phyloP scores from a whole-genome alignment of 805 yeast species.

The Candida ipomoeae region DNA sequence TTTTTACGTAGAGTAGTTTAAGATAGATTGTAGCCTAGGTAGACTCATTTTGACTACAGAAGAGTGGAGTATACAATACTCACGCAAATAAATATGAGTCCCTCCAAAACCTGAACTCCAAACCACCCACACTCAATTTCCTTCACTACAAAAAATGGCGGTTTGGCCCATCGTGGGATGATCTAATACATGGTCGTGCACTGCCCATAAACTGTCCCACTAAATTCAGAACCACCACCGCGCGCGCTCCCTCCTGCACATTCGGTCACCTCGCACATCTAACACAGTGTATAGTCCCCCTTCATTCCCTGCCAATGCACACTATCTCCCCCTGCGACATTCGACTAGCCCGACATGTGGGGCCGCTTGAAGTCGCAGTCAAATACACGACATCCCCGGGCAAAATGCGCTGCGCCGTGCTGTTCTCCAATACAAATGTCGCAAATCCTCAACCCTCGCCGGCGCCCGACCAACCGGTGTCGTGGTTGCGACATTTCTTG shows the following conservation, averaged over 20 bases:
- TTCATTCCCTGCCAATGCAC: background rate
- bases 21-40: too few relatives aligned
- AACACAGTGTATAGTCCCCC: background rate
- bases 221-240: too few relatives aligned
- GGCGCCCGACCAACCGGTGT: background rate
- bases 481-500: slow-evolving; percentile 14
- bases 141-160: too few relatives aligned
- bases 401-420: background rate
- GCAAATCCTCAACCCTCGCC: background rate
- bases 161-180: too few relatives aligned
- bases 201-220: too few relatives aligned
- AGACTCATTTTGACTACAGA: too few relatives aligned
- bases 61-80: too few relatives aligned
- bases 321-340: background rate
- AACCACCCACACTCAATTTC: too few relatives aligned
- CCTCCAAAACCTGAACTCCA: too few relatives aligned
- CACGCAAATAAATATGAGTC: too few relatives aligned
- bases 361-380: background rate
- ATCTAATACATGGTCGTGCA: too few relatives aligned
- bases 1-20: too few relatives aligned
- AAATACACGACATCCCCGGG: background rate
- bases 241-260: background rate
- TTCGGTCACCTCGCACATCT: background rate
- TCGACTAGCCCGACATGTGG: slow-evolving; percentile 1
- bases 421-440: background rate